Conservation (phyloP, 164 flowering plant species). For the Hamamelis virginiana region DNA sequence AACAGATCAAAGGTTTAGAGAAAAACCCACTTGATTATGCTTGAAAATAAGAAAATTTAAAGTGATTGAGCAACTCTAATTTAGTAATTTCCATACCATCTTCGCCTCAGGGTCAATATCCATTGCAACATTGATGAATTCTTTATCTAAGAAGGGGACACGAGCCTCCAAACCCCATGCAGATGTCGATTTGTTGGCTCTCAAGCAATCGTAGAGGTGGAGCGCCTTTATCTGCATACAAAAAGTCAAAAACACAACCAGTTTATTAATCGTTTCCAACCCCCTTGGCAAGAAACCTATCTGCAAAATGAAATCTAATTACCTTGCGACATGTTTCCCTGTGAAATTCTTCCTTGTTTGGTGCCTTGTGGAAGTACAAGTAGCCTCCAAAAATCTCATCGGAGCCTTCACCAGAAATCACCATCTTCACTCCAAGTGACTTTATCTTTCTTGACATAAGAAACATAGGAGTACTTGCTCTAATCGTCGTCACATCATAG, state of each 20-base stretch:
- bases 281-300: neutral
- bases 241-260: neutral
- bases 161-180: constrained; percentile 99
- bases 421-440: constrained; percentile 96
- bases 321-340: constrained; percentile 91
- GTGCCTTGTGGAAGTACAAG: constrained; percentile 96
- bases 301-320: neutral
- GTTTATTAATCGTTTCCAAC: neutral
- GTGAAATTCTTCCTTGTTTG: constrained; percentile 92
- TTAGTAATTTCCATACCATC: constrained; percentile 50
- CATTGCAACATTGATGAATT: constrained; percentile 85
- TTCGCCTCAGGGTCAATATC: constrained; percentile 91
- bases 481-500: constrained; percentile 88
- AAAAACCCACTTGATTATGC: neutral
- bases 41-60: no score
- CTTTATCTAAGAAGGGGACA: constrained; percentile 93
- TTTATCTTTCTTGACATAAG: constrained; percentile 94
- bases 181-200: constrained; percentile 92
- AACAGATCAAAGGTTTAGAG: neutral
- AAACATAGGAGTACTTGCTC: constrained; percentile 99
- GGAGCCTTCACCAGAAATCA: constrained; percentile 91
- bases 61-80: no score
- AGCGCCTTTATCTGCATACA: constrained; percentile 79
- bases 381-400: constrained; percentile 97
- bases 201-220: constrained; percentile 85